Evolutionary conservation across 257 asterid species (phyloP).

Genomic region (Phtheirospermum japonicum): DNA sequence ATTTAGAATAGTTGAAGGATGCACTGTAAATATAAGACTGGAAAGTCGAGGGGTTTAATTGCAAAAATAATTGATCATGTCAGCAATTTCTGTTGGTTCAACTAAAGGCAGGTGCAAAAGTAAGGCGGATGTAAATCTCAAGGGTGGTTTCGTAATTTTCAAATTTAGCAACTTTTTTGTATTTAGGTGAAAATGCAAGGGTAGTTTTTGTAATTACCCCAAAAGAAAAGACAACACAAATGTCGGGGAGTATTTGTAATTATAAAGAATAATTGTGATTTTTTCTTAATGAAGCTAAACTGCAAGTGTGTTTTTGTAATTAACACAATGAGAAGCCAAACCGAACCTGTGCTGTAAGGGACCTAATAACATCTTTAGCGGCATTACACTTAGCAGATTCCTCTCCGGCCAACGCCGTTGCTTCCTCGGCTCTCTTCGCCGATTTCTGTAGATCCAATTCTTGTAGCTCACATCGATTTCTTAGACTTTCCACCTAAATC

Average conservation of each 20-base stretch:
- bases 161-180: neutral
- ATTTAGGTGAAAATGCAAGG: neutral
- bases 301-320: neutral
- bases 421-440: conserved; percentile 62
- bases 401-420: conserved; percentile 61
- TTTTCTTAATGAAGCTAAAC: too few relatives aligned
- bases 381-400: conserved; percentile 78
- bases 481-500: conserved; percentile 52
- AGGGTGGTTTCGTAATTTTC: neutral
- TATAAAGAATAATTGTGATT: too few relatives aligned
- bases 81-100: too few relatives aligned
- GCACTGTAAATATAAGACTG: too few relatives aligned
- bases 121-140: too few relatives aligned
- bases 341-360: conserved; percentile 69
- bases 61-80: too few relatives aligned
- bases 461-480: conserved; percentile 57
- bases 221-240: too few relatives aligned
- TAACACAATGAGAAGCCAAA: neutral
- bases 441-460: conserved; percentile 60
- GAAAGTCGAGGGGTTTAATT: too few relatives aligned
- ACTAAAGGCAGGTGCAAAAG: too few relatives aligned
- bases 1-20: too few relatives aligned
- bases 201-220: neutral
- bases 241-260: too few relatives aligned
- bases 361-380: conserved; percentile 77